phyloP scores from a whole-genome alignment of 78 protist genomes.

The Capsaspora owczarzaki region DNA sequence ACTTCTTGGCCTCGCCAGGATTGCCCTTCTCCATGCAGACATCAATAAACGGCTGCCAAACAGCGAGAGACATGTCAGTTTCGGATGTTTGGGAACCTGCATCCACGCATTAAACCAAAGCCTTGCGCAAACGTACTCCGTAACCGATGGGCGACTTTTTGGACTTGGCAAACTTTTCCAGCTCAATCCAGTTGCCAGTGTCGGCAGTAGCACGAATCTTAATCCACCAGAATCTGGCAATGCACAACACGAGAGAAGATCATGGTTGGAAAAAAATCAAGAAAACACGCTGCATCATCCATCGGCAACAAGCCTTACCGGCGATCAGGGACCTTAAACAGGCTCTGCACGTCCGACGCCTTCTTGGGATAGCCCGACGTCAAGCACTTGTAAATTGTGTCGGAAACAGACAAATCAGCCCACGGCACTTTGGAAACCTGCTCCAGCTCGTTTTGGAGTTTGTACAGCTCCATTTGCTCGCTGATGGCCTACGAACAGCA shows the following conservation, averaged over 20 bases:
- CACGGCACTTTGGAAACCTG: not conserved
- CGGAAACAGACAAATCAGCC: not conserved
- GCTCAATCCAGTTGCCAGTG: not conserved
- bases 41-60: conserved; percentile 22
- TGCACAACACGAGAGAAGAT: not conserved
- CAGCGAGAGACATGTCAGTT: not conserved
- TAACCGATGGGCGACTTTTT: conserved; percentile 31
- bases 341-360: not conserved
- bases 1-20: conserved; percentile 24
- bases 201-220: conserved; percentile 10
- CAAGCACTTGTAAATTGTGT: not conserved
- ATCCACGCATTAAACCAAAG: not conserved
- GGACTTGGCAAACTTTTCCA: conserved; percentile 16
- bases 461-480: conserved; percentile 20
- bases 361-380: not conserved
- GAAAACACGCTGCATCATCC: not conserved
- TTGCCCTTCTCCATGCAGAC: conserved; percentile 9
- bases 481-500: not conserved
- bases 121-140: not conserved
- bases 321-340: not conserved
- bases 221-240: conserved; percentile 22
- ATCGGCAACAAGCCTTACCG: not conserved
- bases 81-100: not conserved
- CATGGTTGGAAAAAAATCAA: no score
- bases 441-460: conserved; percentile 2